Conservation (phyloP, 148 eudicot genomes). For the Euryodendron excelsum region DNA sequence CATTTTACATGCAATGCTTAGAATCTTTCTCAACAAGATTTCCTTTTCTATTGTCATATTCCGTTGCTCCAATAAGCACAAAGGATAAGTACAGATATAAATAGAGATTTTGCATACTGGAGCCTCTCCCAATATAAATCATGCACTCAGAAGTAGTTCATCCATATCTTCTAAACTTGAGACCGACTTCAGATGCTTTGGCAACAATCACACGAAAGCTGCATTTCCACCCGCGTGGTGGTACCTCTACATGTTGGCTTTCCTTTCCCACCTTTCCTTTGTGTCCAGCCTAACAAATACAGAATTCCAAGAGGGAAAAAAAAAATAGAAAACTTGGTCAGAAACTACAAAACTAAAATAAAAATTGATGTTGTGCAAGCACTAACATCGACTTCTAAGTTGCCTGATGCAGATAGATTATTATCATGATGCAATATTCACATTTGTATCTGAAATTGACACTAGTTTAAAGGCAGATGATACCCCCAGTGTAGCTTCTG, state of each 20-base stretch:
- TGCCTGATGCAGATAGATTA: neutral
- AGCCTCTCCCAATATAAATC: neutral
- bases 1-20: neutral
- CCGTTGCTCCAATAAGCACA: neutral
- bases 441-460: neutral
- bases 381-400: neutral
- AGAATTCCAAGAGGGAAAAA: neutral
- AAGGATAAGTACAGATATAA: neutral
- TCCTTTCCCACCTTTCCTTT: constrained; percentile 84
- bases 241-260: constrained; percentile 64
- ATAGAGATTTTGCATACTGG: neutral
- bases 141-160: neutral
- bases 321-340: neutral
- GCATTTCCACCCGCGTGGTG: neutral
- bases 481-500: constrained; percentile 80
- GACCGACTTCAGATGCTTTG: neutral
- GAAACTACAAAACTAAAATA: neutral
- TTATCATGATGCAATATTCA: neutral
- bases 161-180: neutral
- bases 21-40: neutral
- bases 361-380: neutral
- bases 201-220: neutral
- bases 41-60: neutral
- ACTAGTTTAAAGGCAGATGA: neutral
- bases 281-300: constrained; percentile 57